These are phyloP conservation scores for Canariomyces notabilis DNA, from an alignment of 2,329 filamentous ascomycete species.

Conservation along the genomic window DNA sequence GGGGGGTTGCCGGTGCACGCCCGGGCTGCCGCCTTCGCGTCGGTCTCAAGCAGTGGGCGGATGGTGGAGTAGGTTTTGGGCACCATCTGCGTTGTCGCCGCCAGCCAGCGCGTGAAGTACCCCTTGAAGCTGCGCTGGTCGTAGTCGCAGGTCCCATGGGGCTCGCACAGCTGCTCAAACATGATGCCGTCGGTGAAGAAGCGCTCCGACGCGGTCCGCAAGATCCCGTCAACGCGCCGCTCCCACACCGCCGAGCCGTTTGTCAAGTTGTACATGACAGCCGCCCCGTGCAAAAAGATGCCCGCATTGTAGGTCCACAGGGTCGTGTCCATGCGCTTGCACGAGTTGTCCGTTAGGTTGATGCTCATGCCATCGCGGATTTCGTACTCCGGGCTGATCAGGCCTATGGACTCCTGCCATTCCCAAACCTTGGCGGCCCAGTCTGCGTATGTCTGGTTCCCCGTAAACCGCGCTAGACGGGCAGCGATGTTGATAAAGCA, in stretches of 20 bases:
- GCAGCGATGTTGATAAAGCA: constrained; percentile 66
- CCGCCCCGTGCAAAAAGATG: constrained; percentile 57
- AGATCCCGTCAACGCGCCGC: constrained; percentile 53
- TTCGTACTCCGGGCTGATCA: constrained; percentile 52
- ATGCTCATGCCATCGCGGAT: constrained; percentile 52
- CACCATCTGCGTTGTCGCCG: constrained; percentile 49
- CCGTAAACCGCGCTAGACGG: constrained; percentile 71
- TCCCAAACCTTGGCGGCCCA: constrained; percentile 70
- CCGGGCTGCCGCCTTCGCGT: constrained; percentile 47
- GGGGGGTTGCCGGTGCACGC: constrained; percentile 45
- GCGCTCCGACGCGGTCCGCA: constrained; percentile 43
- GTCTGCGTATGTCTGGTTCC: constrained; percentile 70
- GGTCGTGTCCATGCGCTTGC: constrained; percentile 48
- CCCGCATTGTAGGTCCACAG: constrained; percentile 69
- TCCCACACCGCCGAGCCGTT: constrained; percentile 47
- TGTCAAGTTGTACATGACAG: constrained; percentile 61
- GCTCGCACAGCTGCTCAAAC: constrained; percentile 64
- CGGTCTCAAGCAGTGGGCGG: constrained; percentile 45
- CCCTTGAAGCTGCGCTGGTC: constrained; percentile 75
- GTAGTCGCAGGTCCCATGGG: constrained; percentile 54
- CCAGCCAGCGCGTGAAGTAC: constrained; percentile 64
- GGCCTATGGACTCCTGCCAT: constrained; percentile 52
- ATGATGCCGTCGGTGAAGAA: constrained; percentile 62
- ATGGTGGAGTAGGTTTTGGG: constrained; percentile 48
- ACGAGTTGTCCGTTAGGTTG: constrained; percentile 33